Conservation (phyloP, 2,329 filamentous ascomycete genomes). For the Aaosphaeria pasadenensis region DNA sequence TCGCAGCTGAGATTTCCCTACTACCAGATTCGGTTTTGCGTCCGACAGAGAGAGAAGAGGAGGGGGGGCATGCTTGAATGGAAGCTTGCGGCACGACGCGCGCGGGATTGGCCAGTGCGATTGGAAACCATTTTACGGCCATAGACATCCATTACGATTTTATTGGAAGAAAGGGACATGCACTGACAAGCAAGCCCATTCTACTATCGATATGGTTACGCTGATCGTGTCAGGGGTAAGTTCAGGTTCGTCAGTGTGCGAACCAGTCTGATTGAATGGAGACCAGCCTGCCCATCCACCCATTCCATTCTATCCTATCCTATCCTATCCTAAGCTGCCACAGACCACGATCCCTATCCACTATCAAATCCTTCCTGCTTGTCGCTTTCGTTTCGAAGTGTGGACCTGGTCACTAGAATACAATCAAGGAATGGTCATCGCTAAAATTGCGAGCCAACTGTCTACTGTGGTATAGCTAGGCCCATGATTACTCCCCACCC, state of each 20-base stretch:
- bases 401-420: not conserved
- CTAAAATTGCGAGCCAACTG: no score
- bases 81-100: conserved; percentile 6
- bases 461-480: no score
- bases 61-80: conserved; percentile 3
- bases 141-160: no score
- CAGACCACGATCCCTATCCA: not conserved
- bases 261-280: not conserved
- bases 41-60: not conserved
- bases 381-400: not conserved
- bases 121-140: conserved; percentile 9
- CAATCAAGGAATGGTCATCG: no score
- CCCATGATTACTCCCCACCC: no score
- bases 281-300: not conserved
- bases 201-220: conserved; percentile 12
- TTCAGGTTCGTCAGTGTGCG: not conserved
- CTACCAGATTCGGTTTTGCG: not conserved
- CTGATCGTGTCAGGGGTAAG: conserved; percentile 1
- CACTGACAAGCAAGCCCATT: conserved; percentile 12
- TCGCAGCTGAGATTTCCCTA: not conserved
- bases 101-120: conserved; percentile 19
- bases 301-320: not conserved
- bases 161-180: conserved; percentile 11
- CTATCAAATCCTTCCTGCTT: not conserved
- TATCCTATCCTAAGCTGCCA: not conserved